Evolutionary conservation across 306 rosid species (phyloP), one percentile per base, ranked within the genome.

Genomic region (Vigna unguiculata): DNA sequence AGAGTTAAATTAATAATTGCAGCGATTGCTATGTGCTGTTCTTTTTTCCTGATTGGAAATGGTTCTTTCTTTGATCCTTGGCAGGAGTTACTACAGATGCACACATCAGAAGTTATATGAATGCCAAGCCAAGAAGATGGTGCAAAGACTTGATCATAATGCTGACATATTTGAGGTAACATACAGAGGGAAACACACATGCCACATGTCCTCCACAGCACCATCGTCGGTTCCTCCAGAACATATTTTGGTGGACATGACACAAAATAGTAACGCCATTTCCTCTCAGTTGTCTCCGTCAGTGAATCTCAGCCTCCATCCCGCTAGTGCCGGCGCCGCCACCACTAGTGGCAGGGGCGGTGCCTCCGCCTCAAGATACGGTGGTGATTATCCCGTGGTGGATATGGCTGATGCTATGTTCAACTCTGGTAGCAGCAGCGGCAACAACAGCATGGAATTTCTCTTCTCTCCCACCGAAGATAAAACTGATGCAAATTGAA

Each of bases 321-420:
- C 48, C 10, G 48, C 48, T 34, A 22, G 40, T 7, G 12, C 4
- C 1, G 10, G 24, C 46, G 40, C 17, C 22, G 19, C 43, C 25
- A 8, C 21, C 25, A 17, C 22, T 9, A 10, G 69, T 17, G 28
- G 48, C 16, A 11, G 30, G 9, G 69, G n/a, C 19, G 69, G 69
- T 36, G 9, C 69, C n/a, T 63, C 69, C 48, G 4, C 48, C 40
- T 34, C 78, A 0, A 85, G 87, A 9, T 72, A 12, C 8, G 72
- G 61, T 8, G 69, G 22, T 7, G 86, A 83, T 32, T 82, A 81
- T 67, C 85, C 87, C 11, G 96, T 87, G 47, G 47, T 76, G 15
- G 93, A 92, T 63, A 36, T 90, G 83, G 96, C 91, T 2, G 96
- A 87, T 36, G 86, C 51, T 7, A 88, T 92, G 97, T 92, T 90